These are phyloP conservation scores for Pseudogymnoascus pannorum DNA, from an alignment of 2,329 filamentous ascomycete genomes.

Conservation along the genomic window DNA sequence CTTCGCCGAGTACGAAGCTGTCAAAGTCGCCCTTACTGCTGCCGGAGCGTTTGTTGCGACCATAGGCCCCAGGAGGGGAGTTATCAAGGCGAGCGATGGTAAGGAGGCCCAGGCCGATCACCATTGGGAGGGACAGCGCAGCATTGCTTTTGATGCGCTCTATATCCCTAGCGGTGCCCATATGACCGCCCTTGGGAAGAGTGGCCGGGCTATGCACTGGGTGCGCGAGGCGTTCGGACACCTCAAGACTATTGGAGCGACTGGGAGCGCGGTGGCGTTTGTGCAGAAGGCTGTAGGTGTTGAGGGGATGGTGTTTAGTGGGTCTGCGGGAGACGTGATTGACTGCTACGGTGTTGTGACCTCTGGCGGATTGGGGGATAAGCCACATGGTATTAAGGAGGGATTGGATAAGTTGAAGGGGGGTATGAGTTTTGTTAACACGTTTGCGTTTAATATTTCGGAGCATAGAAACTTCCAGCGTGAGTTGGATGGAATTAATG, in stretches of 20 bases:
- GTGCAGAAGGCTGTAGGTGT: slow-evolving; percentile 42
- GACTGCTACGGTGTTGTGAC: slow-evolving; percentile 77
- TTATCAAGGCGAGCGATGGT: slow-evolving; percentile 42
- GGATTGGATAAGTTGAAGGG: slow-evolving; percentile 45
- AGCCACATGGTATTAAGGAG: slow-evolving; percentile 53
- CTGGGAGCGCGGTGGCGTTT: slow-evolving; percentile 62
- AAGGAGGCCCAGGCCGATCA: slow-evolving; percentile 62
- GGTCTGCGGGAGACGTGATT: slow-evolving; percentile 36
- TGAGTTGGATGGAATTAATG: slow-evolving; percentile 62
- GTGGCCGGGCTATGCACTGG: slow-evolving; percentile 68
- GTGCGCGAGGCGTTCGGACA: slow-evolving; percentile 75
- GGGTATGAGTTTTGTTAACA: slow-evolving; percentile 60
- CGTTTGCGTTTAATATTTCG: slow-evolving; percentile 62
- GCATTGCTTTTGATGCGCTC: slow-evolving; percentile 72
- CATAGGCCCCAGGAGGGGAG: slow-evolving; percentile 61
- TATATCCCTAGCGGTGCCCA: slow-evolving; percentile 68
- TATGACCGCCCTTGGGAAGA: slow-evolving; percentile 56
- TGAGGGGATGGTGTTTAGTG: slow-evolving; percentile 39
- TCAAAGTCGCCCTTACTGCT: slow-evolving; percentile 55
- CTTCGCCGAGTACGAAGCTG: slow-evolving; percentile 52
- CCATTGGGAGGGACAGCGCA: slow-evolving; percentile 72
- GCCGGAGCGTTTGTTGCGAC: slow-evolving; percentile 62
- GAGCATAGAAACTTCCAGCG: slow-evolving; percentile 68
- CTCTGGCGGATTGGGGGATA: slow-evolving; percentile 36
- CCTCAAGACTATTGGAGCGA: slow-evolving; percentile 70